Evolutionary conservation across 179 eudicot genomes (phyloP).

Genomic region (Gypsophila paniculata): DNA sequence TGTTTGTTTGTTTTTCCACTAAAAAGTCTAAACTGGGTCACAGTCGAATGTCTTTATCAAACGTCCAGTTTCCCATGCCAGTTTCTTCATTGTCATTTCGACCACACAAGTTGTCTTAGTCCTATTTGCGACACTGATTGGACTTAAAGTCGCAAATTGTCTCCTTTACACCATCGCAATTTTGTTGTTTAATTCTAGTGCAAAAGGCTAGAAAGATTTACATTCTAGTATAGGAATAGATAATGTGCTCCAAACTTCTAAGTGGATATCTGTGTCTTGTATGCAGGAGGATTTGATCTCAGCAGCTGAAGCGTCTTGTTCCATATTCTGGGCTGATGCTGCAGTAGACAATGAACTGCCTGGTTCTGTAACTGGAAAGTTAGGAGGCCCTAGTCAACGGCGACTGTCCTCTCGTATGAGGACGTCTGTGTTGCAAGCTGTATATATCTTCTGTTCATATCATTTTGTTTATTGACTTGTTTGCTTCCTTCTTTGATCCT

Average conservation of each 20-base stretch:
- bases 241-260: neutral
- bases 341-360: slow-evolving; percentile 47
- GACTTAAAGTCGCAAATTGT: neutral
- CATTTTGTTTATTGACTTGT: slow-evolving; percentile 12
- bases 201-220: slow-evolving; percentile 10
- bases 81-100: neutral
- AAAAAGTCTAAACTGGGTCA: neutral
- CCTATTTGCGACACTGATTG: neutral
- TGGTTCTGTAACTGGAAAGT: slow-evolving; percentile 65
- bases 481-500: slow-evolving; percentile 15
- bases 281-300: slow-evolving; percentile 65
- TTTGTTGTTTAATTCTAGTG: neutral
- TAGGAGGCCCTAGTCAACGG: slow-evolving; percentile 96
- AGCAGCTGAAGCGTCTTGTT: slow-evolving; percentile 51
- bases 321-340: slow-evolving; percentile 57
- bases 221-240: neutral
- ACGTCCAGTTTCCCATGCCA: neutral
- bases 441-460: slow-evolving; percentile 33
- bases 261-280: slow-evolving; percentile 1
- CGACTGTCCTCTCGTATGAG: slow-evolving; percentile 58
- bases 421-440: slow-evolving; percentile 75
- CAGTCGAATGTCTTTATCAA: neutral
- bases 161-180: neutral
- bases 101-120: neutral
- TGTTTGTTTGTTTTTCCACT: neutral